Conservation (phyloP, 306 rosid species). For the Herpetospermum pedunculosum region DNA sequence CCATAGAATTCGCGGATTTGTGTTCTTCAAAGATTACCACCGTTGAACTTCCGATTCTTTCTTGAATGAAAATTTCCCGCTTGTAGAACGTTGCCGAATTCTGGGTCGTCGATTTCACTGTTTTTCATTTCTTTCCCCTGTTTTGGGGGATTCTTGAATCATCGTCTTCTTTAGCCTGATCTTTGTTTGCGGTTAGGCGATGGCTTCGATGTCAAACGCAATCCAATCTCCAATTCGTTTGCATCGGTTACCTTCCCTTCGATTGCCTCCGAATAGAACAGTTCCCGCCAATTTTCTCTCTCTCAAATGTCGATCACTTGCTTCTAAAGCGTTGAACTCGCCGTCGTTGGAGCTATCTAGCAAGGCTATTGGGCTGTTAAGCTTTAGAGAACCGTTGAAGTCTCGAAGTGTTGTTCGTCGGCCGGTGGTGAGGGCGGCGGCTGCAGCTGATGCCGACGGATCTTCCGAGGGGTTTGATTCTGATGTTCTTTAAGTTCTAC, state of each 20-base stretch:
- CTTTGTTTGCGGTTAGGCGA: constrained; percentile 6
- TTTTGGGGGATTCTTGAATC: background rate
- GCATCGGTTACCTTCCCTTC: constrained; percentile 24
- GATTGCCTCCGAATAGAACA: constrained; percentile 14
- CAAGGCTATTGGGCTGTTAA: constrained; percentile 17
- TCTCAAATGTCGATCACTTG: constrained; percentile 19
- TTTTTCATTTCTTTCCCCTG: background rate
- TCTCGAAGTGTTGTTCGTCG: constrained; percentile 18
- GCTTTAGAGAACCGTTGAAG: constrained; percentile 23
- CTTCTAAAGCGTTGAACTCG: constrained; percentile 18
- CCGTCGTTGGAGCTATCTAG: constrained; percentile 5
- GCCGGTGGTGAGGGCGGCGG: constrained; percentile 32
- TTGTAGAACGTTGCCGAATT: background rate
- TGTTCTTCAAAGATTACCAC: background rate
- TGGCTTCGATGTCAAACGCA: constrained; percentile 30
- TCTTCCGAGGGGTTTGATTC: constrained; percentile 31
- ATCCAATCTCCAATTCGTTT: constrained; percentile 25
- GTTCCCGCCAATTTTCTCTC: constrained; percentile 14
- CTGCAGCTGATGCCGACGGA: constrained; percentile 47
- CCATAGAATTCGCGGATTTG: background rate
- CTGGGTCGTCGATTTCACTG: background rate
- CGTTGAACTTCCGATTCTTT: background rate
- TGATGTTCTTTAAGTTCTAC: background rate
- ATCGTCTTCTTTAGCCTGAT: background rate
- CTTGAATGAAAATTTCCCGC: background rate